Evolutionary conservation across 2,329 filamentous ascomycete genomes (phyloP), one percentile per base, ranked within the genome.

Genomic region (Cercospora sesami): DNA sequence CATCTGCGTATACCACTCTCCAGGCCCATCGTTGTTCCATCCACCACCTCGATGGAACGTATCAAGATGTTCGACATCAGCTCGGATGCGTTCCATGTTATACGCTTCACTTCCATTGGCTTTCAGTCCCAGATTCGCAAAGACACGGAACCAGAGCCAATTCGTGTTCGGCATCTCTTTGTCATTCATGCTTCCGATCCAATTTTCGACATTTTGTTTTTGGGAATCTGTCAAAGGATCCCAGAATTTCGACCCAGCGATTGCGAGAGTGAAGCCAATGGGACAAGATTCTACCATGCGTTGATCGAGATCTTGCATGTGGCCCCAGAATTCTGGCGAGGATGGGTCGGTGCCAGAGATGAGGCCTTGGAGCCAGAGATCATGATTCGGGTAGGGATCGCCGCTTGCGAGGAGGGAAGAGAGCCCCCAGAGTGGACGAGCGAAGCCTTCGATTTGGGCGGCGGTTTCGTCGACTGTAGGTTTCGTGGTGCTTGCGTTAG

Each of bases 231-330:
- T 86, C 73, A 94, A 81, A 1, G 85, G 86, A 14, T 88, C 82
- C 90, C 90, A 93, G 67, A 93, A 85, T 73, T 76, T 84, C 82
- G 77, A 80, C 30, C 84, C 83, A 36, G 89, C 90, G 63, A 93
- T 89, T 33, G 90, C 90, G 63, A 94, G 82, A 1, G 90, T 87
- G 74, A 88, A 94, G 0, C 91, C 91, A 67, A 94, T 84, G 0
- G 91, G 91, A 75, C 91, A 93, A 85, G 93, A 92, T 78, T 94
- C 91, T 2, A 94, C 91, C 91, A 94, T 94, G 28, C 91, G 83
- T 81, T 94, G 91, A 75, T 94, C 91, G 66, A 90, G 88, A 75
- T 93, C 90, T 71, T 88, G 85, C 71, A 91, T 90, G 65, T 87
- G 88, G 0, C 91, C 91, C 91, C 91, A 94, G 75, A 89, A 94